Base-by-base conservation (phyloP, 495 filamentous ascomycete genomes). In the Aspergillus hancockii region DNA sequence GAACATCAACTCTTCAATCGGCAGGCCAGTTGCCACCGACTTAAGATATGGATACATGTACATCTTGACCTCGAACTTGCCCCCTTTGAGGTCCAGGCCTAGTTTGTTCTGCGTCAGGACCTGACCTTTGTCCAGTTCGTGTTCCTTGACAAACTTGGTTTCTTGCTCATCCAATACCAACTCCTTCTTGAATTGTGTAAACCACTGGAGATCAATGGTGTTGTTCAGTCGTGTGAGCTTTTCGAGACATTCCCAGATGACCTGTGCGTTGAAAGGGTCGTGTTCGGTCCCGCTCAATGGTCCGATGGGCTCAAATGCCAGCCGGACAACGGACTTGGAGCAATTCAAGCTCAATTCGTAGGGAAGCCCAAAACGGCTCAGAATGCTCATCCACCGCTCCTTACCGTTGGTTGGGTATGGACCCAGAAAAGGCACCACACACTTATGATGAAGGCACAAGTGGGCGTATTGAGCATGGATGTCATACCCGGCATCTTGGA, bases 301-400 rank as follows among this genome's bases (percentile, higher is more conserved):
- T n/a, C 38, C 38, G 16, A 41, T 41, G 13, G 38, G 38, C 14
- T 52, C 49, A 21, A 52, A 52, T 9, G 49, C 49, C 10, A 52
- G 31, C 25, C 49, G 49, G 1, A 52, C 30, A 9, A 34, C 8
- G 21, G 49, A 52, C 2, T 52, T 32, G 5, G 49, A 52, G 28
- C 34, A 52, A 13, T 52, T 52, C 30, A 52, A 34, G 49, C 49
- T 52, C 49, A 52, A 21, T 14, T 52, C 49, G 9, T 34, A 52
- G 0, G 49, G 49, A 4, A 52, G 28, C 8, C 49, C 49, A 52
- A 34, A 52, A 21, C 49, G 49, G 7, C 30, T 52, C 4, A 52
- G 21, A 21, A 34, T 31, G 9, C 49, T 52, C 25, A 34, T 52
- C 49, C 49, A 52, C 3, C 23, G 14, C 1, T 31, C n/a, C 13